phyloP scores from a whole-genome alignment of 352 stramenopile species.

The Blastocystis sp. region DNA sequence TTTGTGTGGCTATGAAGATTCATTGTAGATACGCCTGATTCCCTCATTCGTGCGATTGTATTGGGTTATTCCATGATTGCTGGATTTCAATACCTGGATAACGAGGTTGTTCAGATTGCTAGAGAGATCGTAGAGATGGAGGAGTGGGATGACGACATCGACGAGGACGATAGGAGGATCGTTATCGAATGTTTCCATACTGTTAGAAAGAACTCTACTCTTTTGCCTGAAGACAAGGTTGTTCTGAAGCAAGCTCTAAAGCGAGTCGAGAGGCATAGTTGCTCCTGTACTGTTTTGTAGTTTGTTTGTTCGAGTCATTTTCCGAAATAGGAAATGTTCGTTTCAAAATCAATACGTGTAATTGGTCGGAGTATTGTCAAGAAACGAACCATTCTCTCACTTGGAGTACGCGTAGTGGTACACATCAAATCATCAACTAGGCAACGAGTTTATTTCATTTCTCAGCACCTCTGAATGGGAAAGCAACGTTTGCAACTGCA shows the following conservation, averaged over 20 bases:
- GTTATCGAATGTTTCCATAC: background rate
- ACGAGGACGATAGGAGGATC: background rate
- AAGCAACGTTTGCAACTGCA: background rate
- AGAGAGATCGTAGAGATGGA: slow-evolving; percentile 22
- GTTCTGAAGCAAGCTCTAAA: background rate
- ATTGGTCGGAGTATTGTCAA: too few relatives aligned
- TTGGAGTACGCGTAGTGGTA: too few relatives aligned
- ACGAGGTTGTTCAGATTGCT: background rate
- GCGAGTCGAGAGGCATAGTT: background rate
- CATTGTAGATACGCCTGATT: background rate
- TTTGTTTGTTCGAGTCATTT: background rate
- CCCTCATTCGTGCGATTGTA: background rate
- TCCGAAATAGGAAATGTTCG: background rate
- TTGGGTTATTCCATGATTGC: slow-evolving; percentile 12
- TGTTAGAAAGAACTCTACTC: background rate
- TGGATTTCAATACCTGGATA: slow-evolving; percentile 29
- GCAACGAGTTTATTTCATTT: background rate
- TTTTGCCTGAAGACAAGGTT: background rate
- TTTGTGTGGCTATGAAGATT: background rate
- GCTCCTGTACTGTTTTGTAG: slow-evolving; percentile 4
- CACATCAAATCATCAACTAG: too few relatives aligned
- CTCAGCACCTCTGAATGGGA: background rate
- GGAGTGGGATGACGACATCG: background rate
- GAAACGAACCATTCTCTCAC: too few relatives aligned
- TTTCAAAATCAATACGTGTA: background rate